Base-by-base conservation (phyloP, 305 asterid species). In the Withania somnifera region DNA sequence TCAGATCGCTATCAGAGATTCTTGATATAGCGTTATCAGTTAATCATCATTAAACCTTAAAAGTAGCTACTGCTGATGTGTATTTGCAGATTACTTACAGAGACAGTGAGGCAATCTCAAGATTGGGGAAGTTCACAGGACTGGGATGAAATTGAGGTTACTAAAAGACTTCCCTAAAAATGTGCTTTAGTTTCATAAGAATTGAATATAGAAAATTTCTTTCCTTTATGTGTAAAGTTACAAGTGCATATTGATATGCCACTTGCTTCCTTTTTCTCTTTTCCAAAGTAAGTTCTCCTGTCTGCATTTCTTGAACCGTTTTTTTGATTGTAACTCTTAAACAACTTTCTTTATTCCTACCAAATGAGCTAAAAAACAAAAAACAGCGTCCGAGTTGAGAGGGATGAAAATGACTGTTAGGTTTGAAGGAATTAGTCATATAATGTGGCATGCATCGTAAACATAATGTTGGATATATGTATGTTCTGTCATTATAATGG, bases 121-220 rank as follows among this genome's bases (percentile, higher is more conserved):
- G 90, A 86, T 52, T 88, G 91, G 94, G 86, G 89, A 81, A 81
- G 87, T 84, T 88, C 94, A 26, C 89, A 90, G 87, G 94, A 94
- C 89, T 95, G 99, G 99, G 85, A 82, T 80, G 95, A 94, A 88
- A 84, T 91, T 52, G 97, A 95, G 97, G 99, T 94, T 84, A 34
- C 28, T 45, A 47, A 63, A 67, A 22, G 78, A 64, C n/a, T 50
- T 26, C 45, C 79, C 61, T 47, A 19, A 30, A 45, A n/a, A 42
- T 42, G 45, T 80, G 50, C 45, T 63, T 20, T 45, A 63, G 28
- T 60, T 80, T 80, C 30, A 45, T 42, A 47, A 32, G 50, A 64
- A 38, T 64, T 50, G 52, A 47, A 68, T 63, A 8, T 50, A 14
- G 24, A 52, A n/a, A 63, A 32, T 61, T 51, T 3, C 32, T 47